Evolutionary conservation across 228 moss, liverwort and hornwort species (phyloP), one percentile per base, ranked within the genome.

Genomic region (Sphagnum fallax): DNA sequence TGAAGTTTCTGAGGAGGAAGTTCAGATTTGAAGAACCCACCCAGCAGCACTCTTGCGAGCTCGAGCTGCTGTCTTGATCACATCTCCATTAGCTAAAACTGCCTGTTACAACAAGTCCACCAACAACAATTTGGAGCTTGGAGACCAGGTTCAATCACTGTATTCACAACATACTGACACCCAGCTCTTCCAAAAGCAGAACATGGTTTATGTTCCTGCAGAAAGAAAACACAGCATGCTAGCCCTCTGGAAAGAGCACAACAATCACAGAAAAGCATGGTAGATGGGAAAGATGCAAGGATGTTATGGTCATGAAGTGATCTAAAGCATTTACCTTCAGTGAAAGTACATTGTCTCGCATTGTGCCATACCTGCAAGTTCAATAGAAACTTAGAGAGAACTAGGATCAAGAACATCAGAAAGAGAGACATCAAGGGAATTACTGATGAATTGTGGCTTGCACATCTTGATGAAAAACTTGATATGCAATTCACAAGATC

Each of bases 11-110:
- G 16, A 16, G 16, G 10, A 5, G 65, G 47, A 65, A 65, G 0
- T 12, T 48, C 7, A 49, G 61, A 16, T 52, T 58, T 60, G 68
- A 50, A 55, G 62, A 11, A 73, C 87, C 16, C 66, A 90, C 97
- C 98, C 98, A 61, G 98, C 98, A 85, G 94, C 78, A 83, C 90
- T 94, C 83, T 98, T 98, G 52, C 94, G 87, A 65, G 94, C 90
- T 53, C 98, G 89, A 65, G 92, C 69, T 73, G 80, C 98, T 76
- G 98, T 98, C 77, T 89, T 98, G 62, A 98, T 86, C 64, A 94
- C 74, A 67, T 94, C 89, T 64, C 98, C 98, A 71, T 94, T 90
- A 5, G 92, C 82, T 81, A 86, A 71, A 68, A 98, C 94, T 70
- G 81, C 92, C 97, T 97, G 85, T 55, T 70, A 79, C 64, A 32